A percentile compares a stretch with the other conserved stretches of the same genome.
phyloP scores from a whole-genome alignment of 2,329 filamentous ascomycete species.

The Elsinoe australis region DNA sequence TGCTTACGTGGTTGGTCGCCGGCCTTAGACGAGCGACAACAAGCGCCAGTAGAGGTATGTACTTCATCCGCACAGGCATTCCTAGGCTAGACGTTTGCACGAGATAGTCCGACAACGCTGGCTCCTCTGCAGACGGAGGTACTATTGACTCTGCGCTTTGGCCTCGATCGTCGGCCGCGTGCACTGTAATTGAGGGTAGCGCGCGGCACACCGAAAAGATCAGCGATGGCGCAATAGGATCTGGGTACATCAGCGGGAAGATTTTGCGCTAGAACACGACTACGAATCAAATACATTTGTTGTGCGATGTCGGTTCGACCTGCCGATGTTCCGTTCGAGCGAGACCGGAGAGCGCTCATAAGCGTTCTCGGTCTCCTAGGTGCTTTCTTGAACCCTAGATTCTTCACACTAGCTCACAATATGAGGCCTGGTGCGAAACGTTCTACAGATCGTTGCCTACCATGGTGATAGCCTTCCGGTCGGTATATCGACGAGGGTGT shows the following conservation, averaged over 20 bases:
- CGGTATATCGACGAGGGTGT: background rate
- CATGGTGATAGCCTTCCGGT: background rate
- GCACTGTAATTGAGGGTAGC: conserved; percentile 26
- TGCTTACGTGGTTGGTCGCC: conserved; percentile 1
- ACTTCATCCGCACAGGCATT: conserved; percentile 22
- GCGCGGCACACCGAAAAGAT: conserved; percentile 22
- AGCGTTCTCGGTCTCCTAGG: too few relatives aligned
- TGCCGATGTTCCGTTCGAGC: background rate
- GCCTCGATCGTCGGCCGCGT: conserved; percentile 24
- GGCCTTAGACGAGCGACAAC: conserved; percentile 19
- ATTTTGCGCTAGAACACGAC: background rate
- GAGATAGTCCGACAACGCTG: conserved; percentile 24
- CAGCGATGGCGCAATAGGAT: conserved; percentile 20
- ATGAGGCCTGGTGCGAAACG: background rate
- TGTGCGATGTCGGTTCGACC: background rate
- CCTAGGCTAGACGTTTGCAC: conserved; percentile 22
- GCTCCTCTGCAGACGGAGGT: conserved; percentile 27
- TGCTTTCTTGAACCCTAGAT: background rate
- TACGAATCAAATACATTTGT: background rate
- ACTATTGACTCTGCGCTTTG: conserved; percentile 28
- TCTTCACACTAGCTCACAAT: background rate
- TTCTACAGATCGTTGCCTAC: background rate
- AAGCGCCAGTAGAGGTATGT: conserved; percentile 23
- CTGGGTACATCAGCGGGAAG: too few relatives aligned
- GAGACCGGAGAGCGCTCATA: background rate